Evolutionary conservation across 2,329 filamentous ascomycete genomes (phyloP), one percentile per base, ranked within the genome.

Genomic region (Penicillium janthinellum): DNA sequence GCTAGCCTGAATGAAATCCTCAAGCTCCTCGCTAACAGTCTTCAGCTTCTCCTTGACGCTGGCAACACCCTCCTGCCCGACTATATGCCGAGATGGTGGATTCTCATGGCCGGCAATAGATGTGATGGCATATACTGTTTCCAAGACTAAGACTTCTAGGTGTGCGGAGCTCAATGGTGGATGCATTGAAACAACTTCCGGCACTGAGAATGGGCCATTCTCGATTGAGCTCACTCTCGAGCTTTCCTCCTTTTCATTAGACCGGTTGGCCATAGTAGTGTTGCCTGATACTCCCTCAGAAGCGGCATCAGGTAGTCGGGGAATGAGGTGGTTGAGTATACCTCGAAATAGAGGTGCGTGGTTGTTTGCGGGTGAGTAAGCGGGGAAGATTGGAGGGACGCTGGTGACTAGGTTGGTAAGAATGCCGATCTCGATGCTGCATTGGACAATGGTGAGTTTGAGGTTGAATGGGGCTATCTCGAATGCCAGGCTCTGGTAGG

Each of bases 391-490:
- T 38, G 88, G 88, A 5, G 94, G 93, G 2, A 91, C 90, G 66
- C 94, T 91, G 51, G 88, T 90, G 68, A 98, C 90, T 57, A 89
- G 88, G 77, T 96, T 96, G 31, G 91, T 95, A 58, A 98, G 83
- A 35, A 92, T 88, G 64, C 90, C 88, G 62, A 96, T 91, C 79
- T 98, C 94, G 78, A 96, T 92, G 77, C 92, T 96, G 28, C 93
- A 92, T 80, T 99, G 94, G 47, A 99, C 89, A 66, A 98, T 93
- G 42, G 92, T 97, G 75, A 98, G 86, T 76, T 94, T 96, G 79
- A 98, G 88, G 78, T 97, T 97, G 81, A 98, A 98, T 0, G 95
- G 95, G 0, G 94, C 90, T 64, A 99, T 90, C 77, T 99, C 95
- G 77, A 97, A 99, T 1, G 94, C 93, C 25, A 99, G 83, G 60